These are phyloP conservation scores for Trypanosoma caninum DNA, from an alignment of 208 protist species.

Conservation along the genomic window DNA sequence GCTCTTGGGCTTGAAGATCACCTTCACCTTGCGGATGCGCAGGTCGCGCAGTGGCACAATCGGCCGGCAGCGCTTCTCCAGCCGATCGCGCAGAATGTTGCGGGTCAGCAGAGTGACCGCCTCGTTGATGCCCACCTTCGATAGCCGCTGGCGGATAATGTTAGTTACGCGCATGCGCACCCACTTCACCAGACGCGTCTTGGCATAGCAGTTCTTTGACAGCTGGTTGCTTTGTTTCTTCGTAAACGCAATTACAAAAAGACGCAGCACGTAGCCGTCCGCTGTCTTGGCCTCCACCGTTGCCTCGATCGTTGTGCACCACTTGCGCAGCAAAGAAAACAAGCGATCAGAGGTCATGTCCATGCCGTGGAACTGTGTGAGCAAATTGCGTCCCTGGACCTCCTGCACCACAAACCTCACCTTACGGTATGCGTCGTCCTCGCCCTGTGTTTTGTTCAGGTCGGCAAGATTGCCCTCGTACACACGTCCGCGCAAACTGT, in stretches of 20 bases:
- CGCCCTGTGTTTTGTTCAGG: constrained; percentile 88
- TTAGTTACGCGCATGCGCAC: constrained; percentile 96
- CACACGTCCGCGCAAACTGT: constrained; percentile 96
- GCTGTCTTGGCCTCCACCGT: constrained; percentile 95
- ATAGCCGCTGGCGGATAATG: constrained; percentile 91
- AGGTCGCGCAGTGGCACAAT: constrained; percentile 98
- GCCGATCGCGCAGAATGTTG: constrained; percentile 94
- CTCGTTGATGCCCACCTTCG: constrained; percentile 89
- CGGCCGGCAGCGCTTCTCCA: constrained; percentile 90
- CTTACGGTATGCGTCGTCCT: constrained; percentile 94
- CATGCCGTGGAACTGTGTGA: constrained; percentile 99
- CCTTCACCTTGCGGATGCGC: constrained; percentile 98
- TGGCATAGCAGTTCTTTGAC: constrained; percentile 97
- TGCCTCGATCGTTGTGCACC: constrained; percentile 98
- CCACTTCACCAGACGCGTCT: constrained; percentile 92
- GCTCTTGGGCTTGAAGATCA: constrained; percentile 96
- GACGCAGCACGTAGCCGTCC: constrained; percentile 96
- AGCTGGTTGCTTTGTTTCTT: constrained; percentile 91
- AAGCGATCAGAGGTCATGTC: constrained; percentile 98
- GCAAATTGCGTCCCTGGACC: constrained; percentile 94
- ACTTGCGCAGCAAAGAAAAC: constrained; percentile 97
- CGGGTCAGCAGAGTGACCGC: constrained; percentile 95
- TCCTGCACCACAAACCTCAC: constrained; percentile 97
- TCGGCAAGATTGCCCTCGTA: constrained; percentile 98
- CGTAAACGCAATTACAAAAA: constrained; percentile 99